These are phyloP conservation scores for Pseudotsuga menziesii DNA, from an alignment of 75 land plant species.

Conservation along the genomic window DNA sequence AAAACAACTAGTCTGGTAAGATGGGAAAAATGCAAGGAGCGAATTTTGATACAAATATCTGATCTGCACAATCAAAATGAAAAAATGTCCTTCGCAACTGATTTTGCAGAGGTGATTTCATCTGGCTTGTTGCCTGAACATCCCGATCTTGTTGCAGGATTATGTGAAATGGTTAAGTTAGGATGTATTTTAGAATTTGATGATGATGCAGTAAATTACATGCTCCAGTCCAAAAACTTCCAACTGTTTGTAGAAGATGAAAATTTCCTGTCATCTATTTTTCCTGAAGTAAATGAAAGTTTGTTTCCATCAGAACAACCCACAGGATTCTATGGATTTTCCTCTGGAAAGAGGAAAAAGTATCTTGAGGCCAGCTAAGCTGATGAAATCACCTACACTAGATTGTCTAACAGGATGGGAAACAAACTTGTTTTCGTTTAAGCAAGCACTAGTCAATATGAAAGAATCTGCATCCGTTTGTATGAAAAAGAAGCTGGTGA, in stretches of 20 bases:
- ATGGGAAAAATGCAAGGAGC: constrained; percentile 29
- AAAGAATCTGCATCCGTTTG: too few species aligned
- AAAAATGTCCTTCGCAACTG: constrained; percentile 26
- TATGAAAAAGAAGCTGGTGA: too few species aligned
- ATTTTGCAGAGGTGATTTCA: constrained; percentile 28
- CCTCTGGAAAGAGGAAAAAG: too few species aligned
- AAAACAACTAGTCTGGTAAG: constrained; percentile 12
- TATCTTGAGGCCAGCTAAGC: too few species aligned
- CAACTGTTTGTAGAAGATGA: constrained; percentile 43
- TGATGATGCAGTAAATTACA: constrained; percentile 27
- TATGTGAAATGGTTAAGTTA: constrained; percentile 38
- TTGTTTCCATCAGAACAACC: background rate
- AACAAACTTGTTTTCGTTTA: constrained; percentile 1
- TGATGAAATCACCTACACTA: too few species aligned
- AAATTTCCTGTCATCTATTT: constrained; percentile 17
- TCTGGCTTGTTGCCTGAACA: constrained; percentile 36
- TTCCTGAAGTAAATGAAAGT: background rate
- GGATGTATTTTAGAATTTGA: constrained; percentile 35
- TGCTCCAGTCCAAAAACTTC: constrained; percentile 34
- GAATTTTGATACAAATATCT: constrained; percentile 16
- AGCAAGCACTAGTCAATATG: too few species aligned
- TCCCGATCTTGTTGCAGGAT: constrained; percentile 16
- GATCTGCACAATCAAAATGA: background rate
- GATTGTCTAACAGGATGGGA: constrained; percentile 8
- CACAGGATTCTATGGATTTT: too few species aligned